Evolutionary conservation across 2,329 filamentous ascomycete genomes (phyloP).

Genomic region (Fusarium subtropicale): DNA sequence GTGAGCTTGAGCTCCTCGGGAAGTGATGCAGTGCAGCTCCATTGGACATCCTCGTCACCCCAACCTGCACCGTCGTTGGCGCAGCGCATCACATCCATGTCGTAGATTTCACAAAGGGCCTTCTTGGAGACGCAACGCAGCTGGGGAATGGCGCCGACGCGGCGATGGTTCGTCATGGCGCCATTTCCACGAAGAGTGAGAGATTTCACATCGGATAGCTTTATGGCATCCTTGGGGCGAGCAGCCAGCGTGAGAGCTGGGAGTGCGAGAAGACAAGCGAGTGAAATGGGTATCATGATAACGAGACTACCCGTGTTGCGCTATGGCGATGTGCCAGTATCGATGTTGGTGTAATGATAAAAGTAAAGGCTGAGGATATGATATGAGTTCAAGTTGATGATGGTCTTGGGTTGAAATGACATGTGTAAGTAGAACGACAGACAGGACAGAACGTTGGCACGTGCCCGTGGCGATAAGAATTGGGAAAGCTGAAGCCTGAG

Average conservation of each 20-base stretch:
- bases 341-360: background rate
- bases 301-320: conserved; percentile 8
- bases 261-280: conserved; percentile 42
- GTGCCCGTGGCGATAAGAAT: conserved; percentile 30
- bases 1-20: conserved; percentile 77
- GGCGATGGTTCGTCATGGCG: conserved; percentile 78
- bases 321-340: background rate
- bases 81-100: conserved; percentile 87
- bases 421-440: background rate
- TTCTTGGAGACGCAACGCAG: conserved; percentile 78
- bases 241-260: conserved; percentile 45
- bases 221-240: conserved; percentile 63
- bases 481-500: conserved; percentile 12
- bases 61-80: conserved; percentile 87
- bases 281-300: conserved; percentile 47
- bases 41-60: conserved; percentile 83
- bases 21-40: conserved; percentile 80
- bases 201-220: conserved; percentile 73
- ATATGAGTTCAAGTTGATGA: background rate
- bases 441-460: conserved; percentile 2
- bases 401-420: background rate
- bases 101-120: conserved; percentile 74
- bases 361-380: background rate
- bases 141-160: conserved; percentile 80
- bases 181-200: conserved; percentile 78